These are phyloP conservation scores for Verticillium alfalfae DNA, from an alignment of 2,329 filamentous ascomycete species.

Conservation along the genomic window DNA sequence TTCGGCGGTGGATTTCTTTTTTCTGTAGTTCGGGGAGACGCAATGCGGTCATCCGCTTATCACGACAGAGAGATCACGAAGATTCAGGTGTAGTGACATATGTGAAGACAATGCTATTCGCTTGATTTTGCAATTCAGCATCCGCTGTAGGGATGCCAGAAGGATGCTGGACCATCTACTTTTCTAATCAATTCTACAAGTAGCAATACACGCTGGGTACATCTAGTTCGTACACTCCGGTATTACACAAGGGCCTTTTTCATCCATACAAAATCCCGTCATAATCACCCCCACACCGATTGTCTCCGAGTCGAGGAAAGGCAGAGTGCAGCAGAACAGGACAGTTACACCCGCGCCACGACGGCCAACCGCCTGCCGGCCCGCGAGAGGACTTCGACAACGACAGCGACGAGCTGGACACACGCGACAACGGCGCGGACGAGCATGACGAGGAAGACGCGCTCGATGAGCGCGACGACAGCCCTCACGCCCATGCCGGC, in stretches of 20 bases:
- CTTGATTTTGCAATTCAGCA: not conserved
- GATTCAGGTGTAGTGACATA: too few relatives aligned
- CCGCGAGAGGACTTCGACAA: conserved; percentile 9
- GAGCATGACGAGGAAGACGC: conserved; percentile 9
- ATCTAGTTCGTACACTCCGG: not conserved
- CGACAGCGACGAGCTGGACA: conserved; percentile 9
- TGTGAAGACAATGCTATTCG: not conserved
- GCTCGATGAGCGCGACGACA: conserved; percentile 3
- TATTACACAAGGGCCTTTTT: not conserved
- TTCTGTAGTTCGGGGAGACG: not conserved
- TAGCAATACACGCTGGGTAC: not conserved
- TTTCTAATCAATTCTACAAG: not conserved
- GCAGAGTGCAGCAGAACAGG: not conserved
- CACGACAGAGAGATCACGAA: too few relatives aligned
- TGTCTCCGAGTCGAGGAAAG: too few relatives aligned
- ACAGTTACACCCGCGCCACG: not conserved
- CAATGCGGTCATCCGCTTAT: too few relatives aligned
- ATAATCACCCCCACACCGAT: too few relatives aligned
- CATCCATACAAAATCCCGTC: too few relatives aligned
- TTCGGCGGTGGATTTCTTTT: not conserved
- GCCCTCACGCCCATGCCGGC: not conserved
- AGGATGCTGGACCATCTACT: not conserved
- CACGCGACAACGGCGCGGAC: conserved; percentile 12
- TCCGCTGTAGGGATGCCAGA: not conserved
- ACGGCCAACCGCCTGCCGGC: not conserved